Percentiles rank a stretch among this genome's conserved stretches.
phyloP scores from a whole-genome alignment of 306 rosid species.

The Sesbania bispinosa region DNA sequence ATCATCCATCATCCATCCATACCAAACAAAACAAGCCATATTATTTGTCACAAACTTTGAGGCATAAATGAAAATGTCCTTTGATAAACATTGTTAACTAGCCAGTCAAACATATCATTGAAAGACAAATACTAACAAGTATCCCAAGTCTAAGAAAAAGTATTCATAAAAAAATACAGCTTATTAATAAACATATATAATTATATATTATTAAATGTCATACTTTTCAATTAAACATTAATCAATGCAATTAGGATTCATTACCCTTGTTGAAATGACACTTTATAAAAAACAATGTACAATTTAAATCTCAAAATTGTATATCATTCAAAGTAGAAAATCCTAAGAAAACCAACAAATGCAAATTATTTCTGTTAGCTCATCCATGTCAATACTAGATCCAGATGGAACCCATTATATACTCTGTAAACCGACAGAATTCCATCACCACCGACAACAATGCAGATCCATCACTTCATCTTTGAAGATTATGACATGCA shows the following conservation, averaged over 20 bases:
- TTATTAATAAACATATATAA: no score
- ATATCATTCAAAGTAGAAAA: not conserved
- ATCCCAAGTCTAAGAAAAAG: no score
- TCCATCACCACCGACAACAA: not conserved
- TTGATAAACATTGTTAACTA: not conserved
- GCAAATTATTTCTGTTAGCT: not conserved
- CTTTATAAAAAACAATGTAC: no score
- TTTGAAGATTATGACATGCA: no score
- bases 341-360: not conserved
- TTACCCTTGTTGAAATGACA: no score
- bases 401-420: not conserved
- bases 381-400: not conserved
- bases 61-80: not conserved
- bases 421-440: not conserved
- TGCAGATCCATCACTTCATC: not conserved
- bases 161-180: no score
- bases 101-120: not conserved
- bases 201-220: no score
- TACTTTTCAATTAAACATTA: no score
- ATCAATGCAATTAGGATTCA: no score
- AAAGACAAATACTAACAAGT: not conserved
- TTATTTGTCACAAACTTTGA: not conserved
- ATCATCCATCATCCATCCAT: not conserved
- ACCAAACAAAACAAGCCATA: not conserved
- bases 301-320: no score